These are phyloP conservation scores for Umbelopsis vinacea DNA, from an alignment of 192 early-diverging fungal species.

Conservation along the genomic window DNA sequence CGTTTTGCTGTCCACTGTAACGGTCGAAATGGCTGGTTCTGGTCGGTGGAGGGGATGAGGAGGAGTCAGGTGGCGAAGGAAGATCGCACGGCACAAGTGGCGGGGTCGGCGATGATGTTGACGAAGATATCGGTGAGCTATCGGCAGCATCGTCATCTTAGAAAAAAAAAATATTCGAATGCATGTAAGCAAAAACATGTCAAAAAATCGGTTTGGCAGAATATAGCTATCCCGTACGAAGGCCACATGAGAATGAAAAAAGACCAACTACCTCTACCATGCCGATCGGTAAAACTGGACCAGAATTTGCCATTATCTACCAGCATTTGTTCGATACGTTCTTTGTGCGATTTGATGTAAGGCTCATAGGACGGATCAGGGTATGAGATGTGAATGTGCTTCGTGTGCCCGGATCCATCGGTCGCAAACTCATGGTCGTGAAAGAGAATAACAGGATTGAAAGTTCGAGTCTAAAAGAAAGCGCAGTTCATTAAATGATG, in stretches of 20 bases:
- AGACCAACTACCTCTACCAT: neutral
- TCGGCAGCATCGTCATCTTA: conserved; percentile 21
- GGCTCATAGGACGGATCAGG: conserved; percentile 34
- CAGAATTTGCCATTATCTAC: conserved; percentile 39
- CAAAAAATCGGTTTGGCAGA: neutral
- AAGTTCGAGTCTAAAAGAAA: conserved; percentile 30
- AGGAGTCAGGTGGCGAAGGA: conserved; percentile 13
- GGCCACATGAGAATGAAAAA: neutral
- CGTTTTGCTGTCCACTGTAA: conserved; percentile 4
- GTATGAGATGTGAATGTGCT: conserved; percentile 37
- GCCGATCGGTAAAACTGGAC: conserved; percentile 22
- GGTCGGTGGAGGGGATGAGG: conserved; percentile 21
- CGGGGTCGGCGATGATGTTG: conserved; percentile 11
- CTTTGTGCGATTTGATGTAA: conserved; percentile 32
- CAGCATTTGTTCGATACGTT: conserved; percentile 40
- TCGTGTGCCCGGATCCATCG: conserved; percentile 26
- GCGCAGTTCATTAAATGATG: neutral
- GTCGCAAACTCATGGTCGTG: conserved; percentile 41
- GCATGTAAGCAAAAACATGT: neutral
- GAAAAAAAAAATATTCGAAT: neutral
- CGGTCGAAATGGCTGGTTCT: neutral
- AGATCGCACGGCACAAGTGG: conserved; percentile 20
- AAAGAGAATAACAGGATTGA: conserved; percentile 44
- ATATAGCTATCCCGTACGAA: neutral
- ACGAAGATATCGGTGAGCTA: conserved; percentile 5